Base-by-base conservation (phyloP, 768 basidiomycete species). In the Podaxis sp. region DNA sequence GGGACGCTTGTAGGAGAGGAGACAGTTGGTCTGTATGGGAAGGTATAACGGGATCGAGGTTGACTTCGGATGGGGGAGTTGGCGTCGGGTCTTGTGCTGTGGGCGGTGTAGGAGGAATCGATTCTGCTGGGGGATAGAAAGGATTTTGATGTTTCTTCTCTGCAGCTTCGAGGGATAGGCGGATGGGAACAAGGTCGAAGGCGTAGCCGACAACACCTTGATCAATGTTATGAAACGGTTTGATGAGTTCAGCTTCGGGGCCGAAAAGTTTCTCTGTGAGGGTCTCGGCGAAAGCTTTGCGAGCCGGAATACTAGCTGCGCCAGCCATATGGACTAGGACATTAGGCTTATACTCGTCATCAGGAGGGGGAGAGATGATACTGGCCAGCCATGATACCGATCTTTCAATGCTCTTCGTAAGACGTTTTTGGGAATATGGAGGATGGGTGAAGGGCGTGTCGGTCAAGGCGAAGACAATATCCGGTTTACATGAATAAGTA, bases 301-400 rank as follows among this genome's bases (percentile, higher is more conserved):
- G 83, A 0, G 93, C 91, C 0, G 79, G 70, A 0, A 73, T 57
- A 36, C 76, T 84, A 0, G 81, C 76, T 0, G 84, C 83, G 0
- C 93, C 94, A 0, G 83, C 83, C 78, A 96, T 84, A 48, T 87
- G 86, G 0, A 92, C 84, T 50, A 95, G 78, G 2, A 94, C 30
- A 20, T 28, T 51, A 1, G 64, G 54, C 17, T 56, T 61, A 24
- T 56, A 56, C 11, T 56, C 41, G 4, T 26, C 37, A 40, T 37
- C 8, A 13, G 50, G 28, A 30, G n/a, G 15, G 22, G 65, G 24
- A 67, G 64, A 2, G 73, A 93, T 77, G 1, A 91, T 64, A 37
- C 81, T 76, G 0, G 79, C 73, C 0, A 93, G 73, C 93, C 93
- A 95, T 0, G 80, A 73, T 0, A 77, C 69, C 2, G 86, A 87